Evolutionary conservation across 2,329 filamentous ascomycete genomes (phyloP).

Genomic region (Podosphaera aphanis): DNA sequence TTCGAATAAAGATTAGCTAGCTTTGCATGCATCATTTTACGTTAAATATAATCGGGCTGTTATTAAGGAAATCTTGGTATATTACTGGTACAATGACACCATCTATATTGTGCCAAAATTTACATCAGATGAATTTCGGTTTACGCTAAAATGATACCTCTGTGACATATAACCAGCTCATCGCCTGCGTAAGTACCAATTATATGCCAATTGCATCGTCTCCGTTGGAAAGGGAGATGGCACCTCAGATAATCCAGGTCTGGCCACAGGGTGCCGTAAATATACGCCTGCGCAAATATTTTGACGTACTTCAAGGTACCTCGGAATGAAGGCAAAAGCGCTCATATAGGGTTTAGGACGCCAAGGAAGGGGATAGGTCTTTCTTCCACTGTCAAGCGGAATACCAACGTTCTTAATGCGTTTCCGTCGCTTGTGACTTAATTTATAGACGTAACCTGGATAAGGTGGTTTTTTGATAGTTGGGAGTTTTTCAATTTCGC

Average conservation of each 20-base stretch:
- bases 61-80: too few relatives aligned
- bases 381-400: neutral
- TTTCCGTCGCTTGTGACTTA: neutral
- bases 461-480: neutral
- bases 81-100: too few relatives aligned
- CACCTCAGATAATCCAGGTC: conserved; percentile 57
- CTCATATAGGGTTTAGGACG: conserved; percentile 64
- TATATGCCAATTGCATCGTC: conserved; percentile 63
- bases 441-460: neutral
- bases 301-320: conserved; percentile 94
- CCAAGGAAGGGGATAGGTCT: conserved; percentile 79
- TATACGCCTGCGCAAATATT: conserved; percentile 93
- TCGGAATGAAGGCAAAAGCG: conserved; percentile 81
- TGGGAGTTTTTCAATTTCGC: conserved; percentile 1
- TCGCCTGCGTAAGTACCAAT: conserved; percentile 54
- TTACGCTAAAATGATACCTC: conserved; percentile 1
- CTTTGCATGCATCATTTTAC: too few relatives aligned
- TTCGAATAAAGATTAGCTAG: too few relatives aligned
- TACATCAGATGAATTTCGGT: too few relatives aligned
- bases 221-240: conserved; percentile 56
- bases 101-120: too few relatives aligned
- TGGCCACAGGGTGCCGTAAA: conserved; percentile 74
- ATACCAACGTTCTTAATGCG: neutral
- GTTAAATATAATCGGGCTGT: too few relatives aligned
- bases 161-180: conserved; percentile 2